Evolutionary conservation across 192 early-diverging fungal genomes (phyloP).

Genomic region (Entomortierella chlamydospora): DNA sequence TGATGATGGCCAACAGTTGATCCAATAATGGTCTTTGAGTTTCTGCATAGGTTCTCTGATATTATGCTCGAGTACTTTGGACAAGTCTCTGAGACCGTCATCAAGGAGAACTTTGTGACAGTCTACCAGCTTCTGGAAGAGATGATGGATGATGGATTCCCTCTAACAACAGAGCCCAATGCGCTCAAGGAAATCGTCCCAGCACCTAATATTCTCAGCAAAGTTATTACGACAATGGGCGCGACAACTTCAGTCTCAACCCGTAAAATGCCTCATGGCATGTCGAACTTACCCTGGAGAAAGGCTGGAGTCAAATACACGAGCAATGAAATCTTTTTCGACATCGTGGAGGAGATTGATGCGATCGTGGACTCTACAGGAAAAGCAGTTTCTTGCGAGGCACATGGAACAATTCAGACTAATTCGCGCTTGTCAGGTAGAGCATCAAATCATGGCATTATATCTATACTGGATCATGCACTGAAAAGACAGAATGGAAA

Average conservation of each 20-base stretch:
- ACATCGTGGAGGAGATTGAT: slow-evolving; percentile 92
- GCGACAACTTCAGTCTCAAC: slow-evolving; percentile 55
- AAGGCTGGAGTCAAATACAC: slow-evolving; percentile 86
- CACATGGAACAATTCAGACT: slow-evolving; percentile 83
- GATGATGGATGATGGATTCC: slow-evolving; percentile 92
- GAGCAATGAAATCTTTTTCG: slow-evolving; percentile 95
- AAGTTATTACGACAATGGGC: slow-evolving; percentile 87
- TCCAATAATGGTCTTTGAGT: slow-evolving; percentile 86
- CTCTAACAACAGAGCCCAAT: slow-evolving; percentile 88
- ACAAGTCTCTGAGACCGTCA: slow-evolving; percentile 79
- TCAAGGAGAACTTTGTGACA: slow-evolving; percentile 94
- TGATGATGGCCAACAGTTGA: too few relatives aligned
- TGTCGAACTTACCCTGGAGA: slow-evolving; percentile 90
- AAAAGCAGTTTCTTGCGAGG: slow-evolving; percentile 77
- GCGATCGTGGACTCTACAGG: slow-evolving; percentile 82
- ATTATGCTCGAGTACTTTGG: slow-evolving; percentile 88
- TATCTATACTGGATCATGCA: too few relatives aligned
- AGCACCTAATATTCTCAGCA: slow-evolving; percentile 86
- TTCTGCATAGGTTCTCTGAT: slow-evolving; percentile 84
- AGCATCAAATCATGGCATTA: too few relatives aligned
- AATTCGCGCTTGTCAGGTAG: slow-evolving; percentile 83
- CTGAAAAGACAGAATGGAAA: too few relatives aligned
- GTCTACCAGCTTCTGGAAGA: slow-evolving; percentile 94
- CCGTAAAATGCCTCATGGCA: slow-evolving; percentile 68
- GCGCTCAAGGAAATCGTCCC: slow-evolving; percentile 89